Evolutionary conservation across 2,329 filamentous ascomycete genomes (phyloP).

Genomic region (Bipolaris zeicola): DNA sequence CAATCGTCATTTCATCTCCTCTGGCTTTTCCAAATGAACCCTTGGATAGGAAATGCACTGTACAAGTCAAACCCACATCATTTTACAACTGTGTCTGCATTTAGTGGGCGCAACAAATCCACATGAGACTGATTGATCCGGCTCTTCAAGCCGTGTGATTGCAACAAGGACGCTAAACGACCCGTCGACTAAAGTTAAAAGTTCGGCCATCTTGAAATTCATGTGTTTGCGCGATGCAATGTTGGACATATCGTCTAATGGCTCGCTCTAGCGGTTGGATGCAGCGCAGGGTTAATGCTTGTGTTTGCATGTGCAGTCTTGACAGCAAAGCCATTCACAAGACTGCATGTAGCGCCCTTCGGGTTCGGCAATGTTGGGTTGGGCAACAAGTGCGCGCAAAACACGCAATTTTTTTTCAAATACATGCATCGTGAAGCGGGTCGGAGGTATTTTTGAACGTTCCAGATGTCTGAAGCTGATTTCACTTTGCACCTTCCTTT

Average conservation of each 20-base stretch:
- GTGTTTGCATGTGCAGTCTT: constrained; percentile 7
- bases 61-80: too few species aligned
- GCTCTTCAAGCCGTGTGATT: not conserved
- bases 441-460: constrained; percentile 4
- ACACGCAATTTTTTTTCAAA: constrained; percentile 4
- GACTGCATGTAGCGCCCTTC: constrained; percentile 18
- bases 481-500: constrained; percentile 12
- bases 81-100: not conserved
- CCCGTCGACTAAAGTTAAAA: not conserved
- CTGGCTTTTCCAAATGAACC: too few species aligned
- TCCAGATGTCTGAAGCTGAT: constrained; percentile 4
- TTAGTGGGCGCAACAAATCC: not conserved
- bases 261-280: constrained; percentile 5
- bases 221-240: not conserved
- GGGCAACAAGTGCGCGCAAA: constrained; percentile 4
- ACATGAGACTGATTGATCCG: not conserved
- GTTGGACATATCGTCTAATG: not conserved
- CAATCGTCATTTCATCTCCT: too few species aligned
- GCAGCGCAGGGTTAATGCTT: constrained; percentile 7
- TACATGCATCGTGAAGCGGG: constrained; percentile 11
- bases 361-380: constrained; percentile 10
- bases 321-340: constrained; percentile 18
- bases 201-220: too few species aligned
- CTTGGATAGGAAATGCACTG: too few species aligned
- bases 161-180: not conserved